phyloP scores from a whole-genome alignment of 306 rosid species.

The Begonia masoniana region DNA sequence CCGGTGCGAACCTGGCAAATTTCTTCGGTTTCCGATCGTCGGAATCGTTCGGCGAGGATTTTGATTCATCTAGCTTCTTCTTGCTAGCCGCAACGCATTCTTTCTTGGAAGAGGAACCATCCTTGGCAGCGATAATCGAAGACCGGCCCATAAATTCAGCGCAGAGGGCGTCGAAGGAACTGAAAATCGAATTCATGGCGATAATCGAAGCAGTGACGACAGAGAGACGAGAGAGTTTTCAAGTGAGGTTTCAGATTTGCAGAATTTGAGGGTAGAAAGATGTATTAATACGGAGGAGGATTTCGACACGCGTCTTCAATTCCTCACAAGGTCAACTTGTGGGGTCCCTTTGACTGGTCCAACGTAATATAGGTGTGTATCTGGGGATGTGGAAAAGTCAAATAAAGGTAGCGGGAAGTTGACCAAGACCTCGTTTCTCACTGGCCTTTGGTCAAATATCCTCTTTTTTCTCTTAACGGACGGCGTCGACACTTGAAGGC shows the following conservation, averaged over 20 bases:
- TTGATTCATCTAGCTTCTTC: not conserved
- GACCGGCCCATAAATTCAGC: slow-evolving; percentile 5
- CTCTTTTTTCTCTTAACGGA: not conserved
- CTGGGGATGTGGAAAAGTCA: too few relatives aligned
- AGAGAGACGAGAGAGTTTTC: too few relatives aligned
- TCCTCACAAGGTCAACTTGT: too few relatives aligned
- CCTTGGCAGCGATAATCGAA: not conserved
- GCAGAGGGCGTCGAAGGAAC: slow-evolving; percentile 7
- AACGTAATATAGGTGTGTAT: too few relatives aligned
- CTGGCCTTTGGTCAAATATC: not conserved
- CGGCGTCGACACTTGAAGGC: slow-evolving; percentile 5
- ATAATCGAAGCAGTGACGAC: too few relatives aligned
- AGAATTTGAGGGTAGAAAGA: too few relatives aligned
- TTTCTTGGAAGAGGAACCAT: not conserved
- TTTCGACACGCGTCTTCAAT: too few relatives aligned
- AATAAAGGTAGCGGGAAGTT: too few relatives aligned
- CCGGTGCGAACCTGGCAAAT: slow-evolving; percentile 5
- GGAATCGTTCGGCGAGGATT: not conserved
- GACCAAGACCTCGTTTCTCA: too few relatives aligned
- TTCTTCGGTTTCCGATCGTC: not conserved
- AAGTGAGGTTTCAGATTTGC: too few relatives aligned
- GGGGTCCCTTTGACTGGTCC: too few relatives aligned
- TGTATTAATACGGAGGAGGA: too few relatives aligned
- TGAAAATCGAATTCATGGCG: slow-evolving; percentile 13
- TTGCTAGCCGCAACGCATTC: not conserved